Evolutionary conservation across 331 rosid species (phyloP), one percentile per base, ranked within the genome.

Genomic region (Quercus tomentella): DNA sequence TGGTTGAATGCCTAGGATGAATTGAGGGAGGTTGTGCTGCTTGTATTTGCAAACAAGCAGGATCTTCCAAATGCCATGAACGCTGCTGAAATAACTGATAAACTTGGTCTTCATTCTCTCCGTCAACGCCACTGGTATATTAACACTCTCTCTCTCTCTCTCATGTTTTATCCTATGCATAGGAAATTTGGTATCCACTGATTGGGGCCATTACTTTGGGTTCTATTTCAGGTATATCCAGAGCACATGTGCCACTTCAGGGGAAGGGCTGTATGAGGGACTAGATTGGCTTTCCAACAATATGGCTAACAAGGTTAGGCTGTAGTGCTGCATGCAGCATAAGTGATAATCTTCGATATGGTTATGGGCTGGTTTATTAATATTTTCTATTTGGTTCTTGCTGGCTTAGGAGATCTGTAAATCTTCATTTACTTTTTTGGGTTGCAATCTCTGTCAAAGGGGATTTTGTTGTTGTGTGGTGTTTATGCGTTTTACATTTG

Each of bases 221-320:
- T 22, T 73, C 20, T 35, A 8, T 57, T 51, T 49, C 84, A 86
- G 87, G 88, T 87, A 89, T 55, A 87, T 85, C 76, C 86, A 89
- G 83, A 89, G 89, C 84, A 87, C 90, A 3, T 83, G 93, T 80
- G 93, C 93, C 84, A 87, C 88, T 58, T 89, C 87, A 23, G 88
- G 89, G 15, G 91, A 89, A 81, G 91, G 93, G 65, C 91, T 87
- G 26, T 89, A 87, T 1, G 87, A 89, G 76, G 93, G 89, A 23
- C 76, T 89, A 33, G 93, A 89, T 18, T 85, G 90, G 93, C 93
- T 89, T 73, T 87, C 91, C 79, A 89, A 86, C 87, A 89, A 89
- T 28, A 87, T 89, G 51, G 88, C 89, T 70, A 87, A 79, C 81
- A 89, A 83, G 82, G 82, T 82, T 18, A 26, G 5, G 61, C n/a